Evolutionary conservation across 164 flowering plant species (phyloP), one percentile per base, ranked within the genome.

Genomic region (Echeveria elegans): DNA sequence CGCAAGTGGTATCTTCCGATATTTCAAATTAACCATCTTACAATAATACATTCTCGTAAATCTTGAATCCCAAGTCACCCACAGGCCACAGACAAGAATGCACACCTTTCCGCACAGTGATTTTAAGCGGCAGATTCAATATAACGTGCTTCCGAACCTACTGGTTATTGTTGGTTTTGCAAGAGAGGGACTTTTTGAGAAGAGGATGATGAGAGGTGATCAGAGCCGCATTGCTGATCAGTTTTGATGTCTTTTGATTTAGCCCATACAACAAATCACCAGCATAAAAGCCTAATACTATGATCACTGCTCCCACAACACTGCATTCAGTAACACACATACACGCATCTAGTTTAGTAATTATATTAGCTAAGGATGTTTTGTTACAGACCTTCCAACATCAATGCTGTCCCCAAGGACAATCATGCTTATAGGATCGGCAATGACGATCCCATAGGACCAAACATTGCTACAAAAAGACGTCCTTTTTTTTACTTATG

Each of bases 391-490:
- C 90, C 88, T 81, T 66, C 90, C 90, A 47, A 86, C 23, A 65
- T 79, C 21, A 82, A 82, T 1, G 74, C 48, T n/a, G n/a, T 83
- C 86, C 2, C 88, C 81, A 2, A 83, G 81, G 69, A 83, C 83
- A 34, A 78, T 73, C 66, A 71, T 75, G 23, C 86, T 75, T 79
- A 82, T 38, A 15, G 76, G 50, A 5, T 76, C 85, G 16, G 90
- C 83, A 48, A 86, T 74, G 38, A 71, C 80, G 28, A 83, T 21
- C 78, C 69, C 59, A 83, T 31, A 11, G 90, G 90, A 76, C 77
- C 81, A 74, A 82, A 86, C 82, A 83, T 70, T 63, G 85, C 85
- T 26, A 81, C 86, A 64, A 71, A 84, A 5, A 86, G 77, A 5
- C 86, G 86, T 2, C 90, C 90, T 68, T 78, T 83, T 63, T 63